Conservation (phyloP, 345 rosid genomes). For the Odontarrhena argentea region DNA sequence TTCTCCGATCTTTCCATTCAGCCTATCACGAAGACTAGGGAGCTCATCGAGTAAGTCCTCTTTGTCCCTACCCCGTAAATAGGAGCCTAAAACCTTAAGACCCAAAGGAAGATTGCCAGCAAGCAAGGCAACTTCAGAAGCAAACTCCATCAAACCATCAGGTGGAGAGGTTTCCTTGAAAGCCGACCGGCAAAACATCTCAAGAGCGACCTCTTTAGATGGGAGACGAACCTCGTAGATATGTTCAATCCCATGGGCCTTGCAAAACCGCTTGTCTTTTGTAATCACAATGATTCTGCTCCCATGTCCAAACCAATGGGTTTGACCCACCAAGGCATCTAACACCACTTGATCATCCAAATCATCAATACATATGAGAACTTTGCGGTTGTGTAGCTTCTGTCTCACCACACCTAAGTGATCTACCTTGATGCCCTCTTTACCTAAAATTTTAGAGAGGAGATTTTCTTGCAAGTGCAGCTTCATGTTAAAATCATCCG, state of each 20-base stretch:
- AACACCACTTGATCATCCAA: background rate
- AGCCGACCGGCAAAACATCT: constrained; percentile 17
- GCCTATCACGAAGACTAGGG: constrained; percentile 7
- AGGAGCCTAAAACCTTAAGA: constrained; percentile 37
- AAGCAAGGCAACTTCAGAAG: background rate
- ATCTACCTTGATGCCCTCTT: background rate
- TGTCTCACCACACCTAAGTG: background rate
- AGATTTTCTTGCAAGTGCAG: no score
- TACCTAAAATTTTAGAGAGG: no score
- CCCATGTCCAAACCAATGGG: constrained; percentile 15
- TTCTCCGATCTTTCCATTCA: background rate
- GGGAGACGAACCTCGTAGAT: constrained; percentile 11
- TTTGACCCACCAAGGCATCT: constrained; percentile 1
- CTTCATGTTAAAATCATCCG: no score
- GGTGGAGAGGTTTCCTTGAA: constrained; percentile 16
- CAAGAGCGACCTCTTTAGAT: constrained; percentile 2
- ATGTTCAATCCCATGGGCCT: background rate
- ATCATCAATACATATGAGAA: background rate
- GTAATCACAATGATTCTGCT: constrained; percentile 25
- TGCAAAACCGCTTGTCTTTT: constrained; percentile 13
- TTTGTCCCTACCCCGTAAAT: background rate
- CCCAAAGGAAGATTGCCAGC: constrained; percentile 40
- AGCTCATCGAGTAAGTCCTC: constrained; percentile 22
- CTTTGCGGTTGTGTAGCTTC: background rate
- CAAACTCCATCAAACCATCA: background rate